Conservation (phyloP, 495 filamentous ascomycete species). For the Darksidea phi region DNA sequence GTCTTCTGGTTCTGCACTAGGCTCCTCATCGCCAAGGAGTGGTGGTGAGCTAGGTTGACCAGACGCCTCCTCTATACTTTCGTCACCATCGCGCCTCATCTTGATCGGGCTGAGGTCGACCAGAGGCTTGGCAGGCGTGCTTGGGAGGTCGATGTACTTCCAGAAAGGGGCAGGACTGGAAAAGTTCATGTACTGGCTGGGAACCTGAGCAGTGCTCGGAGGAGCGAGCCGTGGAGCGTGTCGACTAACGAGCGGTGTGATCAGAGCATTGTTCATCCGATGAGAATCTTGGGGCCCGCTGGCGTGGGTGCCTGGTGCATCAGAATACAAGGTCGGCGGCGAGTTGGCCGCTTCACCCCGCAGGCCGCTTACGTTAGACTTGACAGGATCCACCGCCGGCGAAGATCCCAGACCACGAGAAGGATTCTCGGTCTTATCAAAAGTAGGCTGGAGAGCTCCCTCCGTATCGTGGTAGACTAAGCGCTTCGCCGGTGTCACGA, state of each 20-base stretch:
- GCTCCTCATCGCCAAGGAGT: conserved; percentile 23
- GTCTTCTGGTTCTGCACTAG: neutral
- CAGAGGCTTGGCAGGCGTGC: conserved; percentile 69
- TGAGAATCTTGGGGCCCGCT: conserved; percentile 34
- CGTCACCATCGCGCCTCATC: conserved; percentile 27
- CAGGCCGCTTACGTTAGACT: conserved; percentile 24
- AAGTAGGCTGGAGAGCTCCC: neutral
- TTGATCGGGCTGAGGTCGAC: conserved; percentile 59
- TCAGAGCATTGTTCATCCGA: conserved; percentile 48
- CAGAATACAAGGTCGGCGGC: conserved; percentile 36
- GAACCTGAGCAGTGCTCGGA: conserved; percentile 83
- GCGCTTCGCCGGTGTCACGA: conserved; percentile 34
- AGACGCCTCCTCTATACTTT: conserved; percentile 22
- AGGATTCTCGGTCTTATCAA: conserved; percentile 3
- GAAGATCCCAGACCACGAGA: conserved; percentile 8
- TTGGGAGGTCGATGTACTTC: conserved; percentile 76
- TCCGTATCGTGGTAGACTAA: conserved; percentile 20
- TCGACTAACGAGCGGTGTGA: conserved; percentile 81
- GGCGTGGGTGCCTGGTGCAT: conserved; percentile 29
- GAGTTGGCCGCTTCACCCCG: conserved; percentile 27
- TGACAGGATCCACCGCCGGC: conserved; percentile 13
- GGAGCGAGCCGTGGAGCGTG: conserved; percentile 81
- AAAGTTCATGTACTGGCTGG: conserved; percentile 92
- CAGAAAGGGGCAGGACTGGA: conserved; percentile 97
- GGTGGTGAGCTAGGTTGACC: conserved; percentile 35